Conservation (phyloP, 2,329 filamentous ascomycete genomes). For the Fusarium tuaranense region DNA sequence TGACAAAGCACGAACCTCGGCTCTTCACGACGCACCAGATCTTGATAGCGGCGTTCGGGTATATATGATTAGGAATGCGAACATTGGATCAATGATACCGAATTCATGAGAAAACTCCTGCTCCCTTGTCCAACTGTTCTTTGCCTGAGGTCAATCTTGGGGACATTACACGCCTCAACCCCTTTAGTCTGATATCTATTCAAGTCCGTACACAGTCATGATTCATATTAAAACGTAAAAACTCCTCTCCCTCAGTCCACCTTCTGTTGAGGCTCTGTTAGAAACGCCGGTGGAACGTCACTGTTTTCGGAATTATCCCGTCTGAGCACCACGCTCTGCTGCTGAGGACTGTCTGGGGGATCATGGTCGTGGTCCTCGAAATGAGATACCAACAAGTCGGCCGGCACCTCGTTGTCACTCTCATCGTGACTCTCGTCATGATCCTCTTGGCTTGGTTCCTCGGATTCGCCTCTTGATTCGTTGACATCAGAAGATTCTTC, state of each 20-base stretch:
- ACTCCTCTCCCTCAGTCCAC: conserved; percentile 22
- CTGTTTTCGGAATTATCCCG: conserved; percentile 56
- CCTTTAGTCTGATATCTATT: not conserved
- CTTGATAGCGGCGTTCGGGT: conserved; percentile 43
- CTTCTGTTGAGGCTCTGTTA: conserved; percentile 56
- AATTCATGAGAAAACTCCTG: conserved; percentile 25
- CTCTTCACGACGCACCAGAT: conserved; percentile 21
- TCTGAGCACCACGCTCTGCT: conserved; percentile 26
- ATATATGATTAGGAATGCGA: conserved; percentile 40
- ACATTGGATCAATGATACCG: conserved; percentile 39
- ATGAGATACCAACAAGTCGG: conserved; percentile 53
- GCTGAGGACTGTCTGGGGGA: conserved; percentile 25
- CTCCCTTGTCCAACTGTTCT: not conserved
- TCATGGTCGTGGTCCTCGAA: conserved; percentile 42
- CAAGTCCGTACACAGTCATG: conserved; percentile 11
- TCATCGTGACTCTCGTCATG: conserved; percentile 39
- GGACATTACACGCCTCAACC: not conserved
- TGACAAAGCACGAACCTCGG: conserved; percentile 12
- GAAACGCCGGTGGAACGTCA: conserved; percentile 64
- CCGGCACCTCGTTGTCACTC: conserved; percentile 58
- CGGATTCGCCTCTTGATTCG: not conserved
- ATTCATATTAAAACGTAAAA: conserved; percentile 20
- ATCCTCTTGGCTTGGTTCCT: not conserved
- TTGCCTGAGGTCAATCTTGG: not conserved
- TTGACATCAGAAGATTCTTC: conserved; percentile 6